Percentiles rank a stretch among this genome's conserved stretches.
These are phyloP conservation scores for Fraxinus platypoda DNA, from an alignment of 305 asterid genomes.

Conservation along the genomic window DNA sequence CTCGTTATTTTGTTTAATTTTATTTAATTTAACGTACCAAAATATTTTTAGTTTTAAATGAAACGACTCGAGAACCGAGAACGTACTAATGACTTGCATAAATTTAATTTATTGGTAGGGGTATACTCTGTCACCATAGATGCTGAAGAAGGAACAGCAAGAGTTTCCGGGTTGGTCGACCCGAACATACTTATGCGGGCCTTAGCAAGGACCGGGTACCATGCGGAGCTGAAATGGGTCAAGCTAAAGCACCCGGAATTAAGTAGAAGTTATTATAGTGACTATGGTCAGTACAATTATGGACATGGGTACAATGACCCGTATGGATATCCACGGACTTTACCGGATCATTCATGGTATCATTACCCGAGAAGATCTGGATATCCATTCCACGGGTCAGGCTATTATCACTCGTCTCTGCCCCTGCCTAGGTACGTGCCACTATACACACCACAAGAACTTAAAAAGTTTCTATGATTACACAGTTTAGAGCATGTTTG, in stretches of 20 bases:
- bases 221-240: not conserved
- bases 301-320: not conserved
- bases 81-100: not conserved
- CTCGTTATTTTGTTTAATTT: not conserved
- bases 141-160: constrained; percentile 35
- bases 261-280: constrained; percentile 17
- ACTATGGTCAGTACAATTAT: not conserved
- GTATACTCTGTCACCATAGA: constrained; percentile 42
- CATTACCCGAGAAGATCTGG: not conserved
- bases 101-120: constrained; percentile 22
- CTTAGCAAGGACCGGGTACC: not conserved
- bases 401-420: not conserved
- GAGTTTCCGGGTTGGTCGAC: constrained; percentile 44
- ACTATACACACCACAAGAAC: too few relatives aligned
- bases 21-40: not conserved
- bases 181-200: constrained; percentile 39
- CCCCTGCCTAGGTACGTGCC: not conserved
- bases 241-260: not conserved
- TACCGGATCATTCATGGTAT: not conserved
- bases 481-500: too few relatives aligned
- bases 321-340: not conserved
- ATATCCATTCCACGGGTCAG: not conserved
- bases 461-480: too few relatives aligned
- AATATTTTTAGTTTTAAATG: not conserved
- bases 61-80: not conserved